Conservation (phyloP, 257 asterid genomes). For the Nicotiana tabacum region DNA sequence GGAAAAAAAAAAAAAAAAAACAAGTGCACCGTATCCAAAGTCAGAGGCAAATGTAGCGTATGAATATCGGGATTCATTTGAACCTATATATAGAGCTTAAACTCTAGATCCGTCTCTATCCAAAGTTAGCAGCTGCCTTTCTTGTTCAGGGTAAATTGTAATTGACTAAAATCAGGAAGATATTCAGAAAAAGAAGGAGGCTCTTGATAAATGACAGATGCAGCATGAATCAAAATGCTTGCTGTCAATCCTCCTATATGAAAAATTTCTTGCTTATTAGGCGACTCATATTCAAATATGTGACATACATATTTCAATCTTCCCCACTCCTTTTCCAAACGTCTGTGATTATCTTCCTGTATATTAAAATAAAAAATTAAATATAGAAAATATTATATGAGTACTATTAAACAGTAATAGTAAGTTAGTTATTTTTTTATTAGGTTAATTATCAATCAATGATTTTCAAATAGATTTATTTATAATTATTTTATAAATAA, state of each 20-base stretch:
- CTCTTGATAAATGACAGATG: slow-evolving; percentile 39
- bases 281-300: slow-evolving; percentile 28
- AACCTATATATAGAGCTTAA: too few species aligned
- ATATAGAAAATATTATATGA: too few species aligned
- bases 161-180: slow-evolving; percentile 51
- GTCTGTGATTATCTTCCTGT: slow-evolving; percentile 31
- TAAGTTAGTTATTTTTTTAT: neutral
- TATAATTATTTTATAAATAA: neutral
- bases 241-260: slow-evolving; percentile 46
- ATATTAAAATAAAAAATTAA: neutral
- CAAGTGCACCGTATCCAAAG: too few species aligned
- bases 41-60: too few species aligned
- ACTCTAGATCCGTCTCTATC: too few species aligned
- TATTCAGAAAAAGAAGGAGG: slow-evolving; percentile 40
- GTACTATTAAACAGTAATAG: too few species aligned
- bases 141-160: slow-evolving; percentile 21
- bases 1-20: neutral
- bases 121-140: neutral
- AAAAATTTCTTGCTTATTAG: slow-evolving; percentile 32
- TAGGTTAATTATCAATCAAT: neutral
- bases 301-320: slow-evolving; percentile 42
- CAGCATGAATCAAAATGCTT: slow-evolving; percentile 44
- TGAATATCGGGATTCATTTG: too few species aligned
- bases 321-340: slow-evolving; percentile 45
- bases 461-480: neutral